Evolutionary conservation across 768 basidiomycete species (phyloP).

Genomic region (Rhodotorula taiwanensis): DNA sequence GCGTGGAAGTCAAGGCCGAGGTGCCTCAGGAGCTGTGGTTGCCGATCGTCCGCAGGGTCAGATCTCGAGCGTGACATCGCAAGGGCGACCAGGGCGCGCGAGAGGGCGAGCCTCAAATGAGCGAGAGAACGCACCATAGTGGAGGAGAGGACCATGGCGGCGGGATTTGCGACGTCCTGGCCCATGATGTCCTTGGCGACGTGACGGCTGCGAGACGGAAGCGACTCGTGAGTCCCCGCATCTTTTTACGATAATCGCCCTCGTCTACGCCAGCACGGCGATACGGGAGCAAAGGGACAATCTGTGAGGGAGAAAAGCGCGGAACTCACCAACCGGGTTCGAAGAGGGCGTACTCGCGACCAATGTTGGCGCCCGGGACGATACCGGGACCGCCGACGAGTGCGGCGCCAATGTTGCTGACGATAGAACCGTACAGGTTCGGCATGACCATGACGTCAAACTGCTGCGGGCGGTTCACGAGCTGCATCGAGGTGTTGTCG

Average conservation of each 20-base stretch:
- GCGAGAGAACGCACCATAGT: conserved; percentile 44
- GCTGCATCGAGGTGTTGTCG: conserved; percentile 82
- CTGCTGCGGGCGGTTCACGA: conserved; percentile 88
- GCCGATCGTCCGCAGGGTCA: too few relatives aligned
- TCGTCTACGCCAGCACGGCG: neutral
- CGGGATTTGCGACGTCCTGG: conserved; percentile 50
- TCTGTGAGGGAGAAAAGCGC: neutral
- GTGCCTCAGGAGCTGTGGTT: conserved; percentile 41
- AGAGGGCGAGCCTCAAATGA: neutral
- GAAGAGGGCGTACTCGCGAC: conserved; percentile 94
- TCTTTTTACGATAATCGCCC: neutral
- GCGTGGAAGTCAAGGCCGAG: conserved; percentile 73
- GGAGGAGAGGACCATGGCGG: conserved; percentile 48
- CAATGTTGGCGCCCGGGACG: conserved; percentile 96
- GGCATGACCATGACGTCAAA: conserved; percentile 99
- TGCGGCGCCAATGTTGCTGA: conserved; percentile 96
- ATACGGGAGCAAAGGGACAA: neutral
- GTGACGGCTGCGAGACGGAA: conserved; percentile 36
- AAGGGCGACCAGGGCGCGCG: neutral
- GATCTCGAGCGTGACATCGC: too few relatives aligned
- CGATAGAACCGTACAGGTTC: conserved; percentile 88
- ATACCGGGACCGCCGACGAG: conserved; percentile 97
- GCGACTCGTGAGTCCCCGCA: neutral
- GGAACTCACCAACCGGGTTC: conserved; percentile 80
- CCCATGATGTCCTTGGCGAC: conserved; percentile 42